Evolutionary conservation across 2,329 filamentous ascomycete species (phyloP).

Genomic region (Arthroderma uncinatum): DNA sequence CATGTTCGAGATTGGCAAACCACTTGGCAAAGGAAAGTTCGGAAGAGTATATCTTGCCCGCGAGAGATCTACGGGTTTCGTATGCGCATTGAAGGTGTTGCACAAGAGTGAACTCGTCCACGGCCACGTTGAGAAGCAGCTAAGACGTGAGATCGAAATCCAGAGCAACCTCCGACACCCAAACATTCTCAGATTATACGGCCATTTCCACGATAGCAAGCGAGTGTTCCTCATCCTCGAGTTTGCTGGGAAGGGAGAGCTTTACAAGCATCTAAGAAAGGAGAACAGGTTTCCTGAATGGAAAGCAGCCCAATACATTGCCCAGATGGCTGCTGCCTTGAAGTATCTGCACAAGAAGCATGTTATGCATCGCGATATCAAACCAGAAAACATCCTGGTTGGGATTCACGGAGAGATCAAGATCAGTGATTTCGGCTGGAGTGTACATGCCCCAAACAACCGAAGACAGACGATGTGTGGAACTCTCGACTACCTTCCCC

Average conservation of each 20-base stretch:
- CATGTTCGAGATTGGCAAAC: constrained; percentile 88
- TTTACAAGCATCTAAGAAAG: constrained; percentile 75
- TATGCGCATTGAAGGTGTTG: constrained; percentile 75
- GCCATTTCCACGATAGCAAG: constrained; percentile 82
- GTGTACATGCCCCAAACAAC: constrained; percentile 92
- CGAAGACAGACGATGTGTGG: constrained; percentile 91
- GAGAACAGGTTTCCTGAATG: constrained; percentile 73
- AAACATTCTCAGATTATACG: constrained; percentile 72
- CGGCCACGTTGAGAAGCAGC: constrained; percentile 74
- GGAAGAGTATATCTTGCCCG: constrained; percentile 76
- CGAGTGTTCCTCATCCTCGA: constrained; percentile 79
- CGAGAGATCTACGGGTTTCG: constrained; percentile 66
- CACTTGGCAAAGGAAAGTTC: constrained; percentile 78
- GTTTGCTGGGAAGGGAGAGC: constrained; percentile 72
- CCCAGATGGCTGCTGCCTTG: constrained; percentile 81
- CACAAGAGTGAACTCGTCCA: constrained; percentile 75
- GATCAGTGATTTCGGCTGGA: constrained; percentile 97
- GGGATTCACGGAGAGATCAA: constrained; percentile 97
- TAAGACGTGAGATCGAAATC: constrained; percentile 79
- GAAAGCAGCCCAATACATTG: constrained; percentile 77
- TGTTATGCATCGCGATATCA: constrained; percentile 95
- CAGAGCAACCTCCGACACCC: constrained; percentile 78
- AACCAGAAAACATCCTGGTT: constrained; percentile 92
- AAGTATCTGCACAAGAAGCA: constrained; percentile 93
- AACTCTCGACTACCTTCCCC: constrained; percentile 91